Evolutionary conservation across 2,329 filamentous ascomycete species (phyloP).

Genomic region (Delphinella strobiligena): DNA sequence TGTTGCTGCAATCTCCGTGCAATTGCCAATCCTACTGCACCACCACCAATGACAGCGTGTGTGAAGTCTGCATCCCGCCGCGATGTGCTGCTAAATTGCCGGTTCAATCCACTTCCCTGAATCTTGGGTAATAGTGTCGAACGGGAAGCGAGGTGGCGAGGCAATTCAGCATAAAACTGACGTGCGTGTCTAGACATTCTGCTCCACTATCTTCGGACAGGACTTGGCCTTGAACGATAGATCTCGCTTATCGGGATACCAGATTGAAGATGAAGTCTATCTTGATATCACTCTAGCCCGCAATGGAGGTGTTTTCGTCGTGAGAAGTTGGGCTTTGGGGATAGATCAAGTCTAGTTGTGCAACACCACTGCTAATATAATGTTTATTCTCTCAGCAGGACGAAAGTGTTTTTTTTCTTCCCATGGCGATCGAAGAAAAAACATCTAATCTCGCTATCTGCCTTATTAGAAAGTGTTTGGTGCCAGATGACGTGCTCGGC

Average conservation of each 20-base stretch:
- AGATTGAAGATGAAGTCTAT: too few species aligned
- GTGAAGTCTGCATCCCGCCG: slow-evolving; percentile 45
- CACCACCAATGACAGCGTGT: slow-evolving; percentile 55
- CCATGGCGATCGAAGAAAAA: background rate
- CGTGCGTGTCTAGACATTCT: too few species aligned
- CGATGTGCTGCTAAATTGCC: slow-evolving; percentile 31
- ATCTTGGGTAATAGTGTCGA: background rate
- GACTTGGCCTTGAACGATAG: too few species aligned
- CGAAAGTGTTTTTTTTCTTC: background rate
- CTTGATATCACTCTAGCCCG: too few species aligned
- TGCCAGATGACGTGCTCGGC: background rate
- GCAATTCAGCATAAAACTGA: background rate
- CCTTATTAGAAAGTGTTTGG: background rate
- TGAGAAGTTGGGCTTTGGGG: too few species aligned
- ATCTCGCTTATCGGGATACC: too few species aligned
- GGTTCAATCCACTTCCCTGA: background rate
- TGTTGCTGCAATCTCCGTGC: slow-evolving; percentile 55
- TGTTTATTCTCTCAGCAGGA: too few species aligned
- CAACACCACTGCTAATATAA: too few species aligned
- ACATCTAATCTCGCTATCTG: background rate
- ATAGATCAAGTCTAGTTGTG: too few species aligned
- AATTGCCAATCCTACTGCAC: slow-evolving; percentile 69
- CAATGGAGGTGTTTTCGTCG: too few species aligned
- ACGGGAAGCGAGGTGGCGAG: background rate
- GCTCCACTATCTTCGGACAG: too few species aligned